These are phyloP conservation scores for Neurospora discreta DNA, from an alignment of 495 filamentous ascomycete species.

Conservation along the genomic window DNA sequence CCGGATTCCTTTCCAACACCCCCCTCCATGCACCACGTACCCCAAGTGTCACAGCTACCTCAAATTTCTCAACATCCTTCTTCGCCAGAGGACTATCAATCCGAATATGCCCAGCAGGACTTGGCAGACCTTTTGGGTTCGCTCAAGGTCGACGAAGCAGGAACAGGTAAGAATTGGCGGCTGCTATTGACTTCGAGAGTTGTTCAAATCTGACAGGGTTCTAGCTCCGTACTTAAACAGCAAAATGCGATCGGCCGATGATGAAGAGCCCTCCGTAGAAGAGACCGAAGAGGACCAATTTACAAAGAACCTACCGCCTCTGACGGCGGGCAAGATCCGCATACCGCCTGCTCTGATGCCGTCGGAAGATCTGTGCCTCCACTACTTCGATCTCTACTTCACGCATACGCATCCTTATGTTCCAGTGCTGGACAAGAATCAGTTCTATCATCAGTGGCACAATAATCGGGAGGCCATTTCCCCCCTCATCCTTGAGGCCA, in stretches of 20 bases:
- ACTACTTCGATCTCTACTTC: slow-evolving; percentile 92
- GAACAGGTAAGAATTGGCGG: slow-evolving; percentile 57
- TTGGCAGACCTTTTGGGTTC: slow-evolving; percentile 75
- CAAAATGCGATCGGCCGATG: slow-evolving; percentile 44
- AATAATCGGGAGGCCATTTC: slow-evolving; percentile 77
- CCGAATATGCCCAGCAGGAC: slow-evolving; percentile 61
- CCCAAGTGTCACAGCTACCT: background rate
- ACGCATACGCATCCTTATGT: slow-evolving; percentile 88
- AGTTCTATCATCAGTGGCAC: slow-evolving; percentile 89
- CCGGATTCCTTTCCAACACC: slow-evolving; percentile 42
- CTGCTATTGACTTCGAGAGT: background rate
- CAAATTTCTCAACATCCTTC: slow-evolving; percentile 25
- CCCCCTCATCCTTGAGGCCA: slow-evolving; percentile 80
- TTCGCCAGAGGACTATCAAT: slow-evolving; percentile 41
- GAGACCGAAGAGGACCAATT: slow-evolving; percentile 51
- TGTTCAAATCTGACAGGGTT: slow-evolving; percentile 5
- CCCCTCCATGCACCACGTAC: slow-evolving; percentile 31
- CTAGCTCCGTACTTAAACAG: slow-evolving; percentile 80
- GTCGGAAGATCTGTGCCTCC: slow-evolving; percentile 65
- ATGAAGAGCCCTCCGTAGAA: slow-evolving; percentile 68
- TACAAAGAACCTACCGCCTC: slow-evolving; percentile 44
- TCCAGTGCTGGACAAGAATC: slow-evolving; percentile 76
- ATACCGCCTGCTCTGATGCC: slow-evolving; percentile 96
- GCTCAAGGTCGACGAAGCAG: slow-evolving; percentile 76
- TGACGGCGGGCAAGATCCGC: slow-evolving; percentile 58